Percentiles rank a stretch among this genome's conserved stretches.
phyloP scores from a whole-genome alignment of 1,284 basidiomycete species.

The Filobasidium uniguttulatum region DNA sequence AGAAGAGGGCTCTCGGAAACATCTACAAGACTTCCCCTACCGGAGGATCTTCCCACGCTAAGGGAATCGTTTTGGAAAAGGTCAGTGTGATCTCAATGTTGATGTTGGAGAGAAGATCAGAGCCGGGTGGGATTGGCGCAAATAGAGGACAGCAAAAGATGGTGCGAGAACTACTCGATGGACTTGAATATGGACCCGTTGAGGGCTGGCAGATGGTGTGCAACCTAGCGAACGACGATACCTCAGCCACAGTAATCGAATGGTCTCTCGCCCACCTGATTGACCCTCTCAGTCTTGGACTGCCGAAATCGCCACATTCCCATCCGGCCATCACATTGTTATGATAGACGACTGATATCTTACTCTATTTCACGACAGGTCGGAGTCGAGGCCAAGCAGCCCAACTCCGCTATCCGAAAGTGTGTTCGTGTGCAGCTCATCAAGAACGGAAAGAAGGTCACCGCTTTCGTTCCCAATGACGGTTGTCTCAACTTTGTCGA shows the following conservation, averaged over 20 bases:
- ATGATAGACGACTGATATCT: no score
- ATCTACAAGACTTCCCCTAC: conserved; percentile 99
- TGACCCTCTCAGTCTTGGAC: no score
- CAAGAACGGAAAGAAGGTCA: conserved; percentile 99
- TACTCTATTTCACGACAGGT: no score
- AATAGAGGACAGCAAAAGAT: not conserved
- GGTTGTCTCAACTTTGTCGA: conserved; percentile 97
- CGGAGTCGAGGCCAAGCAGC: conserved; percentile 57
- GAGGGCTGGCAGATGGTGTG: not conserved
- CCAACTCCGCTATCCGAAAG: conserved; percentile 99
- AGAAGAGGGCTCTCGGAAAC: conserved; percentile 99
- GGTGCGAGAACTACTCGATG: not conserved
- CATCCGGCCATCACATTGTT: no score
- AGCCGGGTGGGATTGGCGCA: not conserved
- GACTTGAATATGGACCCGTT: not conserved
- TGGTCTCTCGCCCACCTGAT: no score
- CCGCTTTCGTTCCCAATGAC: conserved; percentile 83
- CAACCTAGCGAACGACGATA: no score
- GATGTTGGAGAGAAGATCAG: no score
- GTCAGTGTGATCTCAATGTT: no score
- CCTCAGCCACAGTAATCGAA: no score
- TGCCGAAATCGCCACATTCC: no score
- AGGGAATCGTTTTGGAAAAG: conserved; percentile 99
- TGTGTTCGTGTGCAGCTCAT: conserved; percentile 99
- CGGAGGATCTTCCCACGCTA: conserved; percentile 98